Base-by-base conservation (phyloP, 306 rosid species). In the Mimosa bimucronata region DNA sequence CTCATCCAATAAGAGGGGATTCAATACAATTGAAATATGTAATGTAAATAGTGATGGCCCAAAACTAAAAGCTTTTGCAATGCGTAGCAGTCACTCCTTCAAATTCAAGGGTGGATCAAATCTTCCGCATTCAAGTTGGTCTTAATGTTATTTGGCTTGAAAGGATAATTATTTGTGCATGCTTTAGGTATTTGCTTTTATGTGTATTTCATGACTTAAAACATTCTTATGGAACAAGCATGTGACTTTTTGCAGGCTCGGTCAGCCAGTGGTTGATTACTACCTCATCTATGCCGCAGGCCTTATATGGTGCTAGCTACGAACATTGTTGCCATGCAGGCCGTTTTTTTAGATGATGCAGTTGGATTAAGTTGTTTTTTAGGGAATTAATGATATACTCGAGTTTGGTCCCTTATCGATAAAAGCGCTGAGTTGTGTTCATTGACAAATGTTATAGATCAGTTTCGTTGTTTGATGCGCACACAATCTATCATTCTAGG, bases 181-280 rank as follows among this genome's bases (percentile, higher is more conserved):
- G 69, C 68, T 77, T 40, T 76, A 31, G 23, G 50, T 30, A n/a
- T 26, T 57, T 6, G 62, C 42, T 70, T n/a, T n/a, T 8, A 34
- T 31, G 37, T 79, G 37, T 48, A 42, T 50, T 6, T 64, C 11
- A 5, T 23, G 23, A 25, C 71, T 13, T n/a, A 46, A 2, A 18
- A 6, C 28, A 40, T 9, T 68, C 52, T 60, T 25, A n/a, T 41
- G 48, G 26, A 23, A 25, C 41, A 16, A 19, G 53, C 72, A 30
- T 69, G 15, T 3, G 52, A 8, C 18, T 34, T 67, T 79, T 82
- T 88, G 85, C 93, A 94, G 98, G 97, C 48, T 26, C 88, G 81
- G 2, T 90, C 93, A 0, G 93, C 85, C 5, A 88, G 95, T 30
- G 88, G 77, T 71, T 92, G 88, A 90, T 83, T 53, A 34, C 14